Conservation (phyloP, 495 filamentous ascomycete species). For the Sporormia fimetaria region DNA sequence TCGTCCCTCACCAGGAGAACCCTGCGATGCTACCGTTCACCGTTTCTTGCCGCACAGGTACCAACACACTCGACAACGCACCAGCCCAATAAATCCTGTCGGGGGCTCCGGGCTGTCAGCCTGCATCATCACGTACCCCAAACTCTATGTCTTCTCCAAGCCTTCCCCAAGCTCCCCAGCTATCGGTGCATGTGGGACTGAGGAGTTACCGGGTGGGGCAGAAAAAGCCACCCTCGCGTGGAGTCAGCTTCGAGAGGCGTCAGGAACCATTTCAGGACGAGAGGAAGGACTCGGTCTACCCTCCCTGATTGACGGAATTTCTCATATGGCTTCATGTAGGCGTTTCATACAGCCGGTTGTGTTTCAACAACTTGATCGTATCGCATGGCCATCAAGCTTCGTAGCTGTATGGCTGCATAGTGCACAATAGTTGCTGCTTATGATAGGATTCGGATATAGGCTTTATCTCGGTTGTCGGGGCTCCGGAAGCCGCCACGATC, state of each 20-base stretch:
- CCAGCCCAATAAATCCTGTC: too few species aligned
- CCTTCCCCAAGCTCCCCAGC: too few species aligned
- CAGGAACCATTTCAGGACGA: constrained; percentile 8
- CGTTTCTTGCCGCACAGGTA: too few species aligned
- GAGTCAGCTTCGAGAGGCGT: constrained; percentile 3
- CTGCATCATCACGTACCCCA: too few species aligned
- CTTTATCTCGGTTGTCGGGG: constrained; percentile 7
- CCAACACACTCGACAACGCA: too few species aligned
- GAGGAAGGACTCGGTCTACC: background rate
- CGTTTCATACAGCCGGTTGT: constrained; percentile 10
- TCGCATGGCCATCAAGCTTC: constrained; percentile 16
- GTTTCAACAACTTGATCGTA: constrained; percentile 8
- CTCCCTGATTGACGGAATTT: constrained; percentile 15
- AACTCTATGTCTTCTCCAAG: too few species aligned
- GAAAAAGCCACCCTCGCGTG: constrained; percentile 4
- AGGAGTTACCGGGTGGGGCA: too few species aligned
- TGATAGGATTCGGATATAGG: constrained; percentile 7
- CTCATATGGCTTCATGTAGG: constrained; percentile 10
- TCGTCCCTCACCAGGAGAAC: background rate
- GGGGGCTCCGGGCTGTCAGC: too few species aligned
- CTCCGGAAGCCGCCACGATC: background rate
- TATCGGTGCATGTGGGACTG: too few species aligned
- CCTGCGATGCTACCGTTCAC: too few species aligned
- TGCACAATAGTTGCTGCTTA: constrained; percentile 5
- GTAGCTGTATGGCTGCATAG: constrained; percentile 4